Evolutionary conservation across 2,329 filamentous ascomycete genomes (phyloP), one percentile per base, ranked within the genome.

Genomic region (Penicillium decumbens): DNA sequence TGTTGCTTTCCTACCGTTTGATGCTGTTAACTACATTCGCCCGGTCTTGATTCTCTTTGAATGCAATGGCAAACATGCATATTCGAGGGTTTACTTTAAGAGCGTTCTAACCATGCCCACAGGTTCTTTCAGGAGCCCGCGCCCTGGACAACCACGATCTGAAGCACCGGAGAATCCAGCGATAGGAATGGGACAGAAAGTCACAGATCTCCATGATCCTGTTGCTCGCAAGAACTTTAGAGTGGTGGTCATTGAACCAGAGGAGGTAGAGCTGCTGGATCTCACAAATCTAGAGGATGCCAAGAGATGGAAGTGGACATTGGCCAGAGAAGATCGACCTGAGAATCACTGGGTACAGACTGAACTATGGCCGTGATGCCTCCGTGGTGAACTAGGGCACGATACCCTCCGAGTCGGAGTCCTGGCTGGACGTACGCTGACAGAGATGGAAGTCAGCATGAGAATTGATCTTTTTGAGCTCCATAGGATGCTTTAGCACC

Each of bases 181-280:
- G 59, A 73, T 65, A 69, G 67, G 72, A 43, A 61, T 81, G 2
- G 80, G 80, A 9, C 82, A 87, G 66, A 83, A 82, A 68, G 83
- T 93, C 13, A 77, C 81, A 15, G 82, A 86, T 60, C 69, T 95
- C 5, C 71, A 88, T 39, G 89, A 97, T 60, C 56, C 63, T 5
- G 59, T 85, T 47, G 88, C 89, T 35, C 77, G 89, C 58, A 73
- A 73, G 56, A 88, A 95, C 67, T 95, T 95, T 65, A 77, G 92
- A 45, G 88, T 95, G 0, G 88, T 95, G 3, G 84, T 93, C 64
- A 93, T 98, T 66, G 82, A 84, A 42, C 84, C 95, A 0, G 80
- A 87, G 7, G 82, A 87, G 66, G 84, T 95, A 18, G 90, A 95
- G 66, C 77, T 79, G 61, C 75, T 87, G 13, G 87, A 93, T 65